Evolutionary conservation across 2,329 filamentous ascomycete genomes (phyloP).

Genomic region (Alternaria infectoria): DNA sequence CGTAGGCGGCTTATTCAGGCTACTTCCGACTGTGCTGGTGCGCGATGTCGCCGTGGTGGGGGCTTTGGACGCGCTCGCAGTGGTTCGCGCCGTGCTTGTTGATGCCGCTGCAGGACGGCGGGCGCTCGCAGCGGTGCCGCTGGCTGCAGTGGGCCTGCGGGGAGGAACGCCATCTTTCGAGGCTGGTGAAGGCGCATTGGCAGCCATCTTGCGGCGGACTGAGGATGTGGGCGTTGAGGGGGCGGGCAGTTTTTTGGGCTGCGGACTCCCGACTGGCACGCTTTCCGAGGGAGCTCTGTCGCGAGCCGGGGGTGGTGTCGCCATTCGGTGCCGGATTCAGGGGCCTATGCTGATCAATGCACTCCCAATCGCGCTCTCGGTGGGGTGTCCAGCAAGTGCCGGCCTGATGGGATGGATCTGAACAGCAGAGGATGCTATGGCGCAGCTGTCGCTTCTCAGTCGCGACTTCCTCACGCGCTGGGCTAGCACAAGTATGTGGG

Average conservation of each 20-base stretch:
- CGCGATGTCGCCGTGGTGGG: conserved; percentile 33
- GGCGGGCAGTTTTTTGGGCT: conserved; percentile 25
- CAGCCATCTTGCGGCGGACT: conserved; percentile 43
- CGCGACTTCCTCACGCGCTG: conserved; percentile 1
- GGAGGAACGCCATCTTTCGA: conserved; percentile 39
- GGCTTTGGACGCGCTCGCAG: conserved; percentile 37
- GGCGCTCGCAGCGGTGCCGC: conserved; percentile 21
- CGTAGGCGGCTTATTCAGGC: conserved; percentile 47
- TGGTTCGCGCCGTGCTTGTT: conserved; percentile 25
- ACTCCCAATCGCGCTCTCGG: not conserved
- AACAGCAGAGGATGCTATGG: not conserved
- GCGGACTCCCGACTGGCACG: conserved; percentile 11
- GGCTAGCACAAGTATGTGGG: not conserved
- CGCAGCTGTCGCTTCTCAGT: not conserved
- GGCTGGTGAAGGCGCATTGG: conserved; percentile 32
- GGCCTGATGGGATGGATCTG: not conserved
- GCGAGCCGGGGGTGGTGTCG: conserved; percentile 17
- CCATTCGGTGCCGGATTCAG: conserved; percentile 9
- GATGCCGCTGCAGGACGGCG: conserved; percentile 33
- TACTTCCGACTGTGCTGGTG: conserved; percentile 32
- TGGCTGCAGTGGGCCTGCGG: conserved; percentile 32
- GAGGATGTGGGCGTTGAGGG: conserved; percentile 37
- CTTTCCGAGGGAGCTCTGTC: conserved; percentile 9
- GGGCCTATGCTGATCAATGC: conserved; percentile 8
- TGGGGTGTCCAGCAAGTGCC: not conserved